Conservation (phyloP, 1,139 yeast genomes). For the Zhuliangozyma parablackwelliae region DNA sequence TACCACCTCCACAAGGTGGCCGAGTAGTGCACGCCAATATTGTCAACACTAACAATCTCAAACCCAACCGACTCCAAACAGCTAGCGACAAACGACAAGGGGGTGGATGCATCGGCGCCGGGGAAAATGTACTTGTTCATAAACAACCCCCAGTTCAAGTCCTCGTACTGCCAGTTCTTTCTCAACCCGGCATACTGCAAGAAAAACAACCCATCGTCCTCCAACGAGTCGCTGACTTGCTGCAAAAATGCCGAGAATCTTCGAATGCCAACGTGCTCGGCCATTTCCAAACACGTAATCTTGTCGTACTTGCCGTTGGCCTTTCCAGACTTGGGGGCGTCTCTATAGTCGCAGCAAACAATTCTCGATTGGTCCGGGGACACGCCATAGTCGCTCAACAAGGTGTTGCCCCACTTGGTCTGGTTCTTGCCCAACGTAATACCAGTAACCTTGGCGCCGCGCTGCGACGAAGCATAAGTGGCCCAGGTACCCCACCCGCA, state of each 20-base stretch:
- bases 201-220: constrained; percentile 85
- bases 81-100: constrained; percentile 76
- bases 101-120: constrained; percentile 96
- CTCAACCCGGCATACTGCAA: constrained; percentile 89
- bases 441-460: constrained; percentile 87
- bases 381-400: constrained; percentile 66
- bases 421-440: constrained; percentile 86
- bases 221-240: constrained; percentile 82
- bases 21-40: constrained; percentile 89
- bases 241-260: constrained; percentile 69
- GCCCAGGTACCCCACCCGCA: constrained; percentile 98
- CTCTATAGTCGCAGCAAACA: constrained; percentile 86
- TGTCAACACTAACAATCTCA: constrained; percentile 80
- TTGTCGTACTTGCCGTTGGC: constrained; percentile 69
- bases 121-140: constrained; percentile 97
- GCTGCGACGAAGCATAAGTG: constrained; percentile 74
- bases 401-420: constrained; percentile 82
- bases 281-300: constrained; percentile 91
- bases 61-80: constrained; percentile 81
- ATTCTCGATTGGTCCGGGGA: constrained; percentile 66
- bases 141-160: constrained; percentile 88
- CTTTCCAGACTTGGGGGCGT: constrained; percentile 67
- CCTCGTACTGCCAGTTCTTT: constrained; percentile 94
- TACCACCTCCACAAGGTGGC: constrained; percentile 95
- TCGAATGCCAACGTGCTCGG: constrained; percentile 94